These are phyloP conservation scores for Seiridium unicorne DNA, from an alignment of 2,329 filamentous ascomycete species.

Conservation along the genomic window DNA sequence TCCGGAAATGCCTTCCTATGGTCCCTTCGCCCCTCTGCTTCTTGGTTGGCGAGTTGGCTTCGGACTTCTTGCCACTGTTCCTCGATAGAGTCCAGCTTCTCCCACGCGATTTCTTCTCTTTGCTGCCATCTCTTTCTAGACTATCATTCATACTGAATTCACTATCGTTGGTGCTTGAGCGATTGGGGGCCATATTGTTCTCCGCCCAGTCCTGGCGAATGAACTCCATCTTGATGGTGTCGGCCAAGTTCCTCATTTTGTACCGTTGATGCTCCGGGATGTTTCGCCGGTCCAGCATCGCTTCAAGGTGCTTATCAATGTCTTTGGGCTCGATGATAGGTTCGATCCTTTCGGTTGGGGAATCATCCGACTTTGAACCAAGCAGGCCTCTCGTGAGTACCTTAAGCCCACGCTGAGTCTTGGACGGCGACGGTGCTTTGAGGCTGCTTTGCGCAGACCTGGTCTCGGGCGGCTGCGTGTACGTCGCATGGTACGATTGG, in stretches of 20 bases:
- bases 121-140: conserved; percentile 41
- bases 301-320: conserved; percentile 58
- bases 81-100: conserved; percentile 78
- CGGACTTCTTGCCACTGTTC: conserved; percentile 46
- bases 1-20: conserved; percentile 62
- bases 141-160: conserved; percentile 33
- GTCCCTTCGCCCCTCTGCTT: conserved; percentile 68
- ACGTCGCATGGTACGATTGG: conserved; percentile 47
- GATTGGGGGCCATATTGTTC: conserved; percentile 36
- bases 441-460: conserved; percentile 18
- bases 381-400: conserved; percentile 36
- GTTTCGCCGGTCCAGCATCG: conserved; percentile 78
- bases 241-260: conserved; percentile 87
- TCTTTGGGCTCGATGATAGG: conserved; percentile 49
- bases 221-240: conserved; percentile 93
- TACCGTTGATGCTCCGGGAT: conserved; percentile 92
- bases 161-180: conserved; percentile 32
- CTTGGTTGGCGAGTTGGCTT: conserved; percentile 70
- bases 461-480: conserved; percentile 14
- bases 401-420: conserved; percentile 40
- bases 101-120: conserved; percentile 62
- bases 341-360: conserved; percentile 46
- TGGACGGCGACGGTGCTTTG: conserved; percentile 24
- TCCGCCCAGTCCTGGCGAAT: conserved; percentile 84
- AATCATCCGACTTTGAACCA: conserved; percentile 34